phyloP scores from a whole-genome alignment of 2,329 filamentous ascomycete species.

The Aureobasidium sp. region DNA sequence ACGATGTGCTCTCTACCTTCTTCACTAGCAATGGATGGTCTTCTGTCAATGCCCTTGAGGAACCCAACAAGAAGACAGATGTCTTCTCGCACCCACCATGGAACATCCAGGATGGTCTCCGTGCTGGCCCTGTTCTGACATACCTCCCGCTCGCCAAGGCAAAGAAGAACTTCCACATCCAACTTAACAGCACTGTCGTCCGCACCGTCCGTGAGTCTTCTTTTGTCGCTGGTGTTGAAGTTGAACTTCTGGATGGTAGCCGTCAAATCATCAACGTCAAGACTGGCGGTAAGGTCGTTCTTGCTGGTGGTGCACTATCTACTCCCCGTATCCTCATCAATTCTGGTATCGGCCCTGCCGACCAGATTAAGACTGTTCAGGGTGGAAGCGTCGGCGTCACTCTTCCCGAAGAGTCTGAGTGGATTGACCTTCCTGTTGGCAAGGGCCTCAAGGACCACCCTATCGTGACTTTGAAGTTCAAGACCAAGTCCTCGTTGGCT shows the following conservation, averaged over 20 bases:
- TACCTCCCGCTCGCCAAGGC: slow-evolving; percentile 44
- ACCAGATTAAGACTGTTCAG: slow-evolving; percentile 37
- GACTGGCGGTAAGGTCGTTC: slow-evolving; percentile 29
- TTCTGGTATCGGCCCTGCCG: slow-evolving; percentile 35
- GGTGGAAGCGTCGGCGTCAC: slow-evolving; percentile 5
- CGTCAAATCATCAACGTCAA: slow-evolving; percentile 25
- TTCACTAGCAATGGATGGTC: slow-evolving; percentile 43
- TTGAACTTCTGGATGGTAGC: slow-evolving; percentile 21
- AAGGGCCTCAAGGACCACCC: slow-evolving; percentile 43
- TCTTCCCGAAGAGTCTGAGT: slow-evolving; percentile 27
- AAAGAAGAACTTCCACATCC: slow-evolving; percentile 39
- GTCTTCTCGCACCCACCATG: slow-evolving; percentile 46
- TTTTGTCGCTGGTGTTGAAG: slow-evolving; percentile 39
- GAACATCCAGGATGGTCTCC: slow-evolving; percentile 44
- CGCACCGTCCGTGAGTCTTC: slow-evolving; percentile 37
- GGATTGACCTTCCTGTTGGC: slow-evolving; percentile 19
- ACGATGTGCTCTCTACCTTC: slow-evolving; percentile 44
- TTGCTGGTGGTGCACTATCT: slow-evolving; percentile 32
- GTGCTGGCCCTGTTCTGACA: slow-evolving; percentile 44
- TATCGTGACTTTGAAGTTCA: slow-evolving; percentile 46
- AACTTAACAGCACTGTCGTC: slow-evolving; percentile 39
- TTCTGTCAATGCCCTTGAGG: slow-evolving; percentile 43
- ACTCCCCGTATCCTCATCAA: slow-evolving; percentile 31
- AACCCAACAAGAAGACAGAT: slow-evolving; percentile 39
- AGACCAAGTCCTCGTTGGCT: slow-evolving; percentile 43